Conservation (phyloP, 1,139 yeast species). For the Geotrichum histeridarum region DNA sequence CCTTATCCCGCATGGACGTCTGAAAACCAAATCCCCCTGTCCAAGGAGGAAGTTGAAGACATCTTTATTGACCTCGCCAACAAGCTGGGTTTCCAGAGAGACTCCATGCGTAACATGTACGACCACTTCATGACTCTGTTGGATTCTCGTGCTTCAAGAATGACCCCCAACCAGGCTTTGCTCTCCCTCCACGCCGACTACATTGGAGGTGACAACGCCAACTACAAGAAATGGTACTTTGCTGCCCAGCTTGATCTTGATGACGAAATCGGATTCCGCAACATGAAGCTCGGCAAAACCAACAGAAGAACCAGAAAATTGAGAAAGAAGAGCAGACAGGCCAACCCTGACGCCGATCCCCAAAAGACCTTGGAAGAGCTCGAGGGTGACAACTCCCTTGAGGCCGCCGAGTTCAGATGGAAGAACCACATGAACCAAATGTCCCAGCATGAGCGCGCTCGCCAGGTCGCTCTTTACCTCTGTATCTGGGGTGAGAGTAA, state of each 20-base stretch:
- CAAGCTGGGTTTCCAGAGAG: constrained; percentile 96
- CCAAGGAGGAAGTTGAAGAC: constrained; percentile 85
- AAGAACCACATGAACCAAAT: constrained; percentile 65
- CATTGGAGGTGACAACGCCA: constrained; percentile 90
- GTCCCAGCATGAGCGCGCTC: constrained; percentile 72
- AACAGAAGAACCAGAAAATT: constrained; percentile 51
- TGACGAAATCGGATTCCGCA: constrained; percentile 71
- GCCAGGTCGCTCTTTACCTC: constrained; percentile 84
- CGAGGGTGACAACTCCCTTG: constrained; percentile 78
- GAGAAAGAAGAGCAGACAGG: constrained; percentile 56
- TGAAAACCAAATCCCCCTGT: constrained; percentile 78
- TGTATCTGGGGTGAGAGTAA: constrained; percentile 98
- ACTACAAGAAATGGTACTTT: constrained; percentile 92
- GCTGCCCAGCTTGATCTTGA: constrained; percentile 88
- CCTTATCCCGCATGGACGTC: constrained; percentile 97
- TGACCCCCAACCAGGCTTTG: constrained; percentile 94
- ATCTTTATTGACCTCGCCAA: constrained; percentile 84
- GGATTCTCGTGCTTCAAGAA: constrained; percentile 93
- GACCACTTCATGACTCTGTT: constrained; percentile 91
- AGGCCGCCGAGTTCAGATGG: constrained; percentile 86
- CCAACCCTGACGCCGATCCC: constrained; percentile 43
- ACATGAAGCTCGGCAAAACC: constrained; percentile 73
- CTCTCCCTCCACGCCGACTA: constrained; percentile 92
- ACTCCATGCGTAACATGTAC: constrained; percentile 93
- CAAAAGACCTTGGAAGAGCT: constrained; percentile 67